Evolutionary conservation across 257 asterid species (phyloP), one percentile per base, ranked within the genome.

Genomic region (Euphrasia confusa): DNA sequence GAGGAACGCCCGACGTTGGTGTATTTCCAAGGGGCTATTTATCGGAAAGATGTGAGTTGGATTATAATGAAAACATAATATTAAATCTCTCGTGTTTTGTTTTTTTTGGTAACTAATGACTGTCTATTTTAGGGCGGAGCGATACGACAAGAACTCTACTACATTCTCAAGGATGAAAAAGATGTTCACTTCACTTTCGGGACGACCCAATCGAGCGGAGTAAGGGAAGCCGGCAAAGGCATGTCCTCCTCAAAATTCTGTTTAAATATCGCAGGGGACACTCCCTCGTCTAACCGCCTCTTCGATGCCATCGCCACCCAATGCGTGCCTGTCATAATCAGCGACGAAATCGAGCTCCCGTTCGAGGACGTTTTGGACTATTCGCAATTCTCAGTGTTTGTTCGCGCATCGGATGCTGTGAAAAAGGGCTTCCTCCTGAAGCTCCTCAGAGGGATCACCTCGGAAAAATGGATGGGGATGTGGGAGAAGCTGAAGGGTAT

Each of bases 231-330:
- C 21, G 77, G 80, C 32, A 75, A 28, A 47, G 97, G 97, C 66
- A 89, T 89, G 97, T 74, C 87, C 35, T 75, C 77, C 1, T 89
- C 97, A 1, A 89, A 86, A 74, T 89, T 83, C 73, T 89, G 95
- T 75, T 78, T 89, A 17, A 89, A 86, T 45, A 80, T 87, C 30
- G 97, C 97, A 0, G 97, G 95, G 50, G 97, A 89, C 77, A 89
- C 95, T 11, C 97, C 97, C 21, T 89, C 97, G 2, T 89, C 97
- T 1, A 87, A 89, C 33, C 89, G 95, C 1, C 94, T 89, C 53
- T 90, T 87, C 69, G 96, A 90, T 58, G 89, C 97, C 69, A 83
- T 90, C 53, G 94, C 84, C 8, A 82, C 82, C 54, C 93, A 83
- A 60, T 90, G 97, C 67, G 89, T 87, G 44, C 97, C 97, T 4